phyloP scores from a whole-genome alignment of 768 basidiomycete species.

The Crepidotus variabilis region DNA sequence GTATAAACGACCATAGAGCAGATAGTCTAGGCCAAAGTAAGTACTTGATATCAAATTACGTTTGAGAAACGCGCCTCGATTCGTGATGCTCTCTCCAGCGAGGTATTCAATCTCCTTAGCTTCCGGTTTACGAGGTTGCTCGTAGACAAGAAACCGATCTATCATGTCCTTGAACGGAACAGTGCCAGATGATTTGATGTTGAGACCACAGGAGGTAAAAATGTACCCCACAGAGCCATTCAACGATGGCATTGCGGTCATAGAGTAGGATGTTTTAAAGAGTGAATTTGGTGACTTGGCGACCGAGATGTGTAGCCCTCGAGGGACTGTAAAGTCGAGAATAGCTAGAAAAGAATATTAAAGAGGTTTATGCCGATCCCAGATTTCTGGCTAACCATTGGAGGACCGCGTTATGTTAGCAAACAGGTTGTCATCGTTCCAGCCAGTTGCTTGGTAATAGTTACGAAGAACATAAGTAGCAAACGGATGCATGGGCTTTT shows the following conservation, averaged over 20 bases:
- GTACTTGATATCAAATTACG: not conserved
- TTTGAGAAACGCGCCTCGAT: conserved; percentile 52
- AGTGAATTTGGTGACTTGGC: conserved; percentile 87
- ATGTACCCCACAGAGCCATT: conserved; percentile 93
- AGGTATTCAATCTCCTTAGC: conserved; percentile 77
- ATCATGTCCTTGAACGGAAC: conserved; percentile 86
- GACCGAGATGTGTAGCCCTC: conserved; percentile 72
- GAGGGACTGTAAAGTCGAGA: conserved; percentile 87
- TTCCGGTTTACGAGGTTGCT: conserved; percentile 77
- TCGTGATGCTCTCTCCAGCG: conserved; percentile 74
- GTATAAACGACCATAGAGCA: conserved; percentile 90
- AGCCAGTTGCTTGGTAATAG: conserved; percentile 91
- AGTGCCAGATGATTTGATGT: conserved; percentile 63
- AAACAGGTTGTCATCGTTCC: conserved; percentile 96
- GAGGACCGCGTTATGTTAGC: conserved; percentile 88
- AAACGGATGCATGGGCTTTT: conserved; percentile 69
- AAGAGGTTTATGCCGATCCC: conserved; percentile 2
- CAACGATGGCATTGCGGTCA: conserved; percentile 90
- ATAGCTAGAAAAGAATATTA: conserved; percentile 51
- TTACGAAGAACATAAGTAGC: conserved; percentile 83
- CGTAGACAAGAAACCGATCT: conserved; percentile 82
- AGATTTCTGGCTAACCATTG: conserved; percentile 48
- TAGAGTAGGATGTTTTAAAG: conserved; percentile 88
- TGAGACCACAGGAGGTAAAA: conserved; percentile 82
- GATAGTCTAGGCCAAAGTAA: conserved; percentile 61